phyloP scores from a whole-genome alignment of 371 early-diverging fungal species.

The Edhazardia aedis region DNA sequence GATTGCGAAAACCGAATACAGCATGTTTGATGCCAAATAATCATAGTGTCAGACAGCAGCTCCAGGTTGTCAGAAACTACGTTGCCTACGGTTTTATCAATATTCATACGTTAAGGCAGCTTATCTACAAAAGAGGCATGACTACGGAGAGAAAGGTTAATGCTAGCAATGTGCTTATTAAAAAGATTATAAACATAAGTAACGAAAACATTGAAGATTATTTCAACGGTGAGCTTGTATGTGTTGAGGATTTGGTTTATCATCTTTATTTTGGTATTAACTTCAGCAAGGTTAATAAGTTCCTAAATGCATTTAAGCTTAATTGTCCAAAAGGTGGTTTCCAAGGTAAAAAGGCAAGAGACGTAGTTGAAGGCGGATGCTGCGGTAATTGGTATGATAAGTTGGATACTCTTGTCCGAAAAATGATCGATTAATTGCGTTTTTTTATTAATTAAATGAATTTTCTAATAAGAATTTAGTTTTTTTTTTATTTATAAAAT shows the following conservation, averaged over 20 bases:
- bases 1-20: constrained; percentile 34
- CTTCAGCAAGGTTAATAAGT: constrained; percentile 38
- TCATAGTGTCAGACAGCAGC: constrained; percentile 30
- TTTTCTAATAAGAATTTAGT: no score
- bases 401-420: constrained; percentile 33
- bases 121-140: constrained; percentile 41
- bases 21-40: constrained; percentile 44
- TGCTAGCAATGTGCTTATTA: no score
- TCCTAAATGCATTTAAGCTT: constrained; percentile 40
- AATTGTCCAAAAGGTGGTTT: constrained; percentile 38
- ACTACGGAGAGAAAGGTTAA: constrained; percentile 15
- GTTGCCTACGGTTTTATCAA: constrained; percentile 42
- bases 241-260: constrained; percentile 43
- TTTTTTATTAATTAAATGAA: no score
- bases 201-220: constrained; percentile 36
- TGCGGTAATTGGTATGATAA: constrained; percentile 37
- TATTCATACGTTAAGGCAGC: constrained; percentile 36
- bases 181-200: constrained; percentile 25
- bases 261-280: constrained; percentile 32
- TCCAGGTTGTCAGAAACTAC: constrained; percentile 38
- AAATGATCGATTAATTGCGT: constrained; percentile 47
- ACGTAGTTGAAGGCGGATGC: constrained; percentile 41
- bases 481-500: no score
- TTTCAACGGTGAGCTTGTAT: constrained; percentile 43
- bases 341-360: constrained; percentile 40